These are phyloP conservation scores for Coniochaeta ligniaria DNA, from an alignment of 2,329 filamentous ascomycete genomes.

Conservation along the genomic window DNA sequence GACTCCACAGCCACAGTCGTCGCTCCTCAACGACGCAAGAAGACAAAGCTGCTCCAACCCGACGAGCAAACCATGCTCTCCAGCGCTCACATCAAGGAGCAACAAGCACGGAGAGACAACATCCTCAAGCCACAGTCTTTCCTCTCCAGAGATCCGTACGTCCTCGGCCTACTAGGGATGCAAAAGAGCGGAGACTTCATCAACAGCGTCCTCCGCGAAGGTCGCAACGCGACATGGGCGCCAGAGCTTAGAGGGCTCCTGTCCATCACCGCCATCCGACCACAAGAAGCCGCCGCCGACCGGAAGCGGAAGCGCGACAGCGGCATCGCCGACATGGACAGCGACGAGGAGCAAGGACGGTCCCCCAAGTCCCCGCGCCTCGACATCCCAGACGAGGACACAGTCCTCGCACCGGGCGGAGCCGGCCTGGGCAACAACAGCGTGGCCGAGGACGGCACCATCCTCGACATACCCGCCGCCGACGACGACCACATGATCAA, in stretches of 20 bases:
- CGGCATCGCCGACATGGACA: conserved; percentile 73
- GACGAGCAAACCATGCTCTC: conserved; percentile 76
- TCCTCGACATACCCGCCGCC: conserved; percentile 57
- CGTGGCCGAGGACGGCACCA: conserved; percentile 51
- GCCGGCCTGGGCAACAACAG: conserved; percentile 46
- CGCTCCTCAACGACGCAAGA: conserved; percentile 64
- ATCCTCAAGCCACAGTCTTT: conserved; percentile 80
- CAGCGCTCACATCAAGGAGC: conserved; percentile 71
- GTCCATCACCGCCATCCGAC: conserved; percentile 75
- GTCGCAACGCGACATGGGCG: conserved; percentile 73
- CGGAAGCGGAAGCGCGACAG: conserved; percentile 92
- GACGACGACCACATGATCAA: conserved; percentile 41
- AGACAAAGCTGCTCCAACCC: conserved; percentile 74
- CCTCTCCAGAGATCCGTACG: conserved; percentile 77
- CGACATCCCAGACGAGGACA: conserved; percentile 61
- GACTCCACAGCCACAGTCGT: conserved; percentile 52
- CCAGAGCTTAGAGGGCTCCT: conserved; percentile 88
- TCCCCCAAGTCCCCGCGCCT: conserved; percentile 63
- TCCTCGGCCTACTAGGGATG: conserved; percentile 84
- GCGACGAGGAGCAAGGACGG: conserved; percentile 50
- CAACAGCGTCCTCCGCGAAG: conserved; percentile 76
- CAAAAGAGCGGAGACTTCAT: conserved; percentile 89
- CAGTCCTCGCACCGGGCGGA: conserved; percentile 37
- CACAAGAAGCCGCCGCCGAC: conserved; percentile 52
- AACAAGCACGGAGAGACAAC: conserved; percentile 77